A percentile compares a stretch with the other conserved stretches of the same genome.
Conservation (phyloP, 306 rosid species). For the Hippophae rhamnoides region DNA sequence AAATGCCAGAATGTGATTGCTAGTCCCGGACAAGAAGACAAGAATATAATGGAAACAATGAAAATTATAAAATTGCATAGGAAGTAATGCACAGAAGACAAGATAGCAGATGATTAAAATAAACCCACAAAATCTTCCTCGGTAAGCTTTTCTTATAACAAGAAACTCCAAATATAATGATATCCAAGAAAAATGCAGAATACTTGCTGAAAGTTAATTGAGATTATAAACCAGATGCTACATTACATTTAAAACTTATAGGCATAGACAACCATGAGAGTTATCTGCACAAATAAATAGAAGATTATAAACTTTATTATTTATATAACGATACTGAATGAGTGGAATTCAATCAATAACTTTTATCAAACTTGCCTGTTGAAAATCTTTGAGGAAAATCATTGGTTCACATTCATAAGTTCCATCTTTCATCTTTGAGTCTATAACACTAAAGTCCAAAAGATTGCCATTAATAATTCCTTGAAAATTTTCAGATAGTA, state of each 20-base stretch:
- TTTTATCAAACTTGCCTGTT: conserved; percentile 49
- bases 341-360: neutral
- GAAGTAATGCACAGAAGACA: too few species aligned
- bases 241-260: too few species aligned
- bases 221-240: too few species aligned
- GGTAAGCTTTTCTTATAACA: too few species aligned
- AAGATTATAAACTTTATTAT: neutral
- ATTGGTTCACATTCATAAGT: conserved; percentile 58
- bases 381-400: conserved; percentile 75
- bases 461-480: conserved; percentile 62
- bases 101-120: too few species aligned
- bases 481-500: conserved; percentile 51
- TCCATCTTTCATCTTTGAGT: conserved; percentile 62
- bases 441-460: conserved; percentile 58
- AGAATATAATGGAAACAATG: neutral
- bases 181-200: too few species aligned
- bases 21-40: neutral
- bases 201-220: too few species aligned
- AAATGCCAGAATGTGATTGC: neutral
- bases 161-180: too few species aligned
- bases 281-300: neutral
- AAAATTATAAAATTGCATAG: neutral
- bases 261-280: neutral
- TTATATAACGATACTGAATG: neutral
- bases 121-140: too few species aligned